Base-by-base conservation (phyloP, 495 filamentous ascomycete genomes). In the Lophiotrema nucula region DNA sequence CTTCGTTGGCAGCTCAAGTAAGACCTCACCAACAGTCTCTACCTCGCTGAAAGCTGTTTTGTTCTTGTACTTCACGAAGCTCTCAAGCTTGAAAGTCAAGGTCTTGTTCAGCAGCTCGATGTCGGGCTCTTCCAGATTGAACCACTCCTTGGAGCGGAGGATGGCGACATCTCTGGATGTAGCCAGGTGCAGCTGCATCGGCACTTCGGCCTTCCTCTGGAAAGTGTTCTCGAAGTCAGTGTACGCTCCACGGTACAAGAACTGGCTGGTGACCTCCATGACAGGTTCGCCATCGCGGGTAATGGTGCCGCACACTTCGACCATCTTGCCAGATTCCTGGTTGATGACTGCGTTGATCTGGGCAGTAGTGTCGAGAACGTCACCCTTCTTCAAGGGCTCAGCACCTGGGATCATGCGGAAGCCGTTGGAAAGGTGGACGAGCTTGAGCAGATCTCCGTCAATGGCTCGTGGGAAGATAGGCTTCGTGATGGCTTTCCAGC, bases 401-500 rank as follows among this genome's bases (percentile, higher is more conserved):
- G 93, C 93, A 48, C 93, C 95, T 23, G 95, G 92, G 59, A 97
- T 79, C 95, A 99, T 97, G 59, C 95, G 88, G 85, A 97, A 97
- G 46, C 88, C 84, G 69, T 97, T 99, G 37, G 92, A 96, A 38
- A 98, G 74, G 76, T 98, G 93, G 15, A 98, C 91, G 39, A 98
- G 83, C 74, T 90, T 93, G 41, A 98, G 79, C 35, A 98, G 79
- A 70, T 98, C 93, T 39, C 93, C 93, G 63, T 98, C 92, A 58
- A 97, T 95, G 56, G 82, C 87, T 53, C 88, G 83, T 58, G 93
- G 93, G 80, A 98, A 97, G 70, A 97, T 97, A 0, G 93, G 92
- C 78, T 96, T 97, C 21, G 88, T 97, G 71, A 98, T 97, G 37
- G 93, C 93, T 73, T 98, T 96, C 93, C 93, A 98, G 58, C 93